Base-by-base conservation (phyloP, 495 filamentous ascomycete species). In the Thozetella sp. region DNA sequence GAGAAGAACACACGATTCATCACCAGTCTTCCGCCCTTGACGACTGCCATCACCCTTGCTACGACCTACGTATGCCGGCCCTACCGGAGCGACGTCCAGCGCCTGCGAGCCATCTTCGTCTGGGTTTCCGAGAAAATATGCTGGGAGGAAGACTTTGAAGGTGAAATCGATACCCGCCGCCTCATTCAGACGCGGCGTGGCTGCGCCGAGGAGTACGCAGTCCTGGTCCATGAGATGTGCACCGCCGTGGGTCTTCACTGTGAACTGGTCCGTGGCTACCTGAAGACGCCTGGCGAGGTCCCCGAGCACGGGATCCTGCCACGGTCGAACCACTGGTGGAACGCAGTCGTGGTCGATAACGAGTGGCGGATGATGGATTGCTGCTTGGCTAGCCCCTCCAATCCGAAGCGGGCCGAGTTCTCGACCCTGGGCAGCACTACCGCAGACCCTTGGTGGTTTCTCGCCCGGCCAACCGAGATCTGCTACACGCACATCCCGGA, bases 351-450 rank as follows among this genome's bases (percentile, higher is more conserved):
- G 37, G 88, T 97, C 12, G 96, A 99, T 66, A 88, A 90, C 17
- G 92, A 97, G 73, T 99, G 95, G 95, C 89, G 95, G 51, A 88
- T 97, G 59, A 94, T 99, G 84, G 95, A 99, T 72, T 96, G 92
- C 67, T 93, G 93, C 20, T 81, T 99, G 26, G 92, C 96, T 23
- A 91, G 87, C 58, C 93, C 95, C 26, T 96, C 94, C 0, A 91
- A 97, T 61, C 95, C 96, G 10, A 84, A 83, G 25, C 82, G 95
- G 52, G 81, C 75, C 19, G 79, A 84, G 43, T 97, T 96, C 66
- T 96, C 93, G 9, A 87, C 85, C 62, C 83, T 81, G 30, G 81
- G 83, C 51, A 83, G 79, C 50, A 82, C 90, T 23, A 74, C 82
- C 1, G 91, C 95, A 3, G 95, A 99, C 60, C 82, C 76, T 25